Base-by-base conservation (phyloP, 805 yeast genomes). In the Suhomyces pyralidae region DNA sequence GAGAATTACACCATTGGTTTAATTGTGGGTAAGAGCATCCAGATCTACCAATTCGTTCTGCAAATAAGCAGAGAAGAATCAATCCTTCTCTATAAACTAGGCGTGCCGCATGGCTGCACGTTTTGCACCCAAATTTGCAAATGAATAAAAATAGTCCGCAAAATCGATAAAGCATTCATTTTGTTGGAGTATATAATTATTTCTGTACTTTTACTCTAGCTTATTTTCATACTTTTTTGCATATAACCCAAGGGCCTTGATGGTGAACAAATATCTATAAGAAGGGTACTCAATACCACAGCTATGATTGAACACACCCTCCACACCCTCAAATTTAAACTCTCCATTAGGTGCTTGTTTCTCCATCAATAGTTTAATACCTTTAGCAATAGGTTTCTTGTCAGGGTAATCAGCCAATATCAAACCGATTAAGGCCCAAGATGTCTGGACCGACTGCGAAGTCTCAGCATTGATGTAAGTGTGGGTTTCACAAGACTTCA, bases 221-320 rank as follows among this genome's bases (percentile, higher is more conserved):
- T 5, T 9, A 25, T 61, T 58, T 8, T 73, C 76, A 51, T 60
- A 72, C 49, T 61, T 66, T 15, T 68, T 61, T 8, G 60, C 56
- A 51, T 73, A 91, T 61, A 93, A 74, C 1, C 98, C 98, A 43
- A 94, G 73, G 0, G 99, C 99, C 70, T 94, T 94, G 60, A 93
- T 87, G 1, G 97, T 86, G 68, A 94, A 94, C 53, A 90, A 73
- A 62, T 86, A 93, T 70, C 87, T 84, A 70, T 94, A 94, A 62
- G 90, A 89, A 40, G 98, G 98, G 67, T 94, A 94, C 68, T 94
- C 98, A 63, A 94, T 94, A 2, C 94, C 97, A 73, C 96, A 75
- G 49, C 73, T 71, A 65, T 94, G 97, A 68, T 94, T 94, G 78
- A 94, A 94, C 0, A 94, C 97, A 45, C 99, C 99, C 69, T 93